Evolutionary conservation across 805 yeast genomes (phyloP), one percentile per base, ranked within the genome.

Genomic region (Yarrowia keelungensis): DNA sequence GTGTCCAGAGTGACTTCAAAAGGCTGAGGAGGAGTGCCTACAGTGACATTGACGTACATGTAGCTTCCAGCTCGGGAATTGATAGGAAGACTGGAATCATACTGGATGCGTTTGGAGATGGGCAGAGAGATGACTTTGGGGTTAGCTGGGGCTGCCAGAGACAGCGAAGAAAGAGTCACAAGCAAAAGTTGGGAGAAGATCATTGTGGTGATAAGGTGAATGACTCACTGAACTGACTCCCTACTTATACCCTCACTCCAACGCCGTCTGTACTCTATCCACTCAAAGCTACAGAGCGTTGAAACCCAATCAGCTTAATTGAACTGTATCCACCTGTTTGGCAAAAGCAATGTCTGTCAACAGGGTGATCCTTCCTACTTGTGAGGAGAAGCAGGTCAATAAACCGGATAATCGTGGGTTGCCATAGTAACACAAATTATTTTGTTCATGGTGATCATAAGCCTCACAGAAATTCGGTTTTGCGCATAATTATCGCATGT

Each of bases 1-100:
- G 56, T 50, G 3, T 50, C 56, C 15, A 50, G 26, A 50, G 26
- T 35, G 15, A 50, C 56, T 22, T 50, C 56, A 50, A 50, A 50
- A 8, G 22, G 15, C 35, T 36, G 56, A 2, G 56, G 56, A n/a
- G 56, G 56, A 16, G 56, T 50, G 2, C 56, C 56, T 9, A 50
- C 15, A 3, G 56, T 35, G 26, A 36, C 16, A 15, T 50, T 50
- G 54, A 16, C 15, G 39, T 35, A 32, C 5, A 50, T 35, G 39
- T 50, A 50, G 54, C 12, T 50, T 32, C 54, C 54, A 2, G 54
- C 22, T 4, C 12, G 54, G 3, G 39, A 50, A 2, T 26, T 16
- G 11, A 47, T 8, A 3, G 35, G 10, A 9, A 22, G 8, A 36
- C 26, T 10, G 5, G 35, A 8, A n/a, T 46, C 10, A 19, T 32